Evolutionary conservation across 2,329 filamentous ascomycete genomes (phyloP), one percentile per base, ranked within the genome.

Genomic region (Claviceps humidiphila): DNA sequence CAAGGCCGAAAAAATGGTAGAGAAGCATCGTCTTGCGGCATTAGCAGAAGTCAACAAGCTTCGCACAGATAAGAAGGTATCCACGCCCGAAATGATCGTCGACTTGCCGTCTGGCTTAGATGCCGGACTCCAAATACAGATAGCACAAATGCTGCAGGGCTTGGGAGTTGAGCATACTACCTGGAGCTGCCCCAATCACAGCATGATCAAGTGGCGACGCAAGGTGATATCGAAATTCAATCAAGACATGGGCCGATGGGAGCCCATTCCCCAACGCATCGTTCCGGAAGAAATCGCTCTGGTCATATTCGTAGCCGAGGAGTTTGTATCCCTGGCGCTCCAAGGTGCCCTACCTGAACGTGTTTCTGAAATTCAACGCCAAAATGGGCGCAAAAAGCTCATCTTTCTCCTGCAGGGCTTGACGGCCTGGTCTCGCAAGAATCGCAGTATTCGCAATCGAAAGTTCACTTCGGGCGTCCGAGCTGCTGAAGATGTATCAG

Each of bases 331-430:
- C 34, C 71, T 86, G 58, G 74, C 76, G 8, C 65, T 76, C 24
- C 69, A 68, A 45, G 61, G 74, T 24, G 69, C 74, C 54, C 64
- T 93, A 2, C 73, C 83, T 53, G 58, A 74, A 1, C 80, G 89
- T 63, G 72, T 86, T 24, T 60, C 70, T 1, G 70, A 64, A 9
- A 72, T 87, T 58, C 77, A 76, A 60, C 67, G 61, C 0, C 68
- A 72, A 47, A 83, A 84, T 59, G 68, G 74, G 0, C 61, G 61
- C 1, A 72, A 75, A 57, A 75, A 74, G 42, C 64, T 82, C 13
- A 77, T 91, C 42, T 89, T 88, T 59, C 67, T 91, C 0, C 77
- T 93, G 20, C 83, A 91, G 60, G 86, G 86, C 0, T 69, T 90
- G 0, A 70, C 64, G 0, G 59, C 72, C 0, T 87, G 83, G 80